Evolutionary conservation across 768 basidiomycete species (phyloP).

Genomic region (Tylopilus felleus): DNA sequence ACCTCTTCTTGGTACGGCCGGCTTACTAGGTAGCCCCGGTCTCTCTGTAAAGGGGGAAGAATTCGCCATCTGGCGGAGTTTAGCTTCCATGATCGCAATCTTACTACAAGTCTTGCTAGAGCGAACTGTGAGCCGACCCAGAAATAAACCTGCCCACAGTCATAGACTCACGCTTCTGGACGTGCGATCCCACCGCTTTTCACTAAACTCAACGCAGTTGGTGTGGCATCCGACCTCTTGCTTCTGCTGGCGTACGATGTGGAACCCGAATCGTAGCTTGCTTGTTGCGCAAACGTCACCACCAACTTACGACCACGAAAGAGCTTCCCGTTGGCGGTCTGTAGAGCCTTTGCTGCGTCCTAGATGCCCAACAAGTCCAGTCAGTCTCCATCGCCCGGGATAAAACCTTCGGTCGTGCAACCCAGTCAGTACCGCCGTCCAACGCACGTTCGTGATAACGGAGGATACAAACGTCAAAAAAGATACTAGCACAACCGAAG

Average conservation of each 20-base stretch:
- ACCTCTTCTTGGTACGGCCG: conserved; percentile 1
- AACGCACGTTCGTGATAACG: conserved; percentile 19
- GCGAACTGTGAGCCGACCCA: conserved; percentile 6
- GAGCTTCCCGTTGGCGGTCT: conserved; percentile 69
- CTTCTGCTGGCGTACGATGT: conserved; percentile 35
- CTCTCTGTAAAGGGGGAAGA: conserved; percentile 20
- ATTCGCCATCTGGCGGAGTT: conserved; percentile 74
- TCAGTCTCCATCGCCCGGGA: conserved; percentile 17
- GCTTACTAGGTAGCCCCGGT: conserved; percentile 24
- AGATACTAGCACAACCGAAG: conserved; percentile 16
- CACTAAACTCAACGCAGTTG: conserved; percentile 84
- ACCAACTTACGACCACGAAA: conserved; percentile 84
- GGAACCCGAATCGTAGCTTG: conserved; percentile 32
- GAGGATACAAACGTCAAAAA: conserved; percentile 27
- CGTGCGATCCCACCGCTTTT: conserved; percentile 62
- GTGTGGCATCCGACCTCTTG: conserved; percentile 56
- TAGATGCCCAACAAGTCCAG: conserved; percentile 35
- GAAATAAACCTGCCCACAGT: background rate
- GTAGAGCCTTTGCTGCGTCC: conserved; percentile 83
- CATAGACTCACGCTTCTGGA: conserved; percentile 43
- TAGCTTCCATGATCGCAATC: conserved; percentile 96
- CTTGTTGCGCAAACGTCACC: conserved; percentile 92
- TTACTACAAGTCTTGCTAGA: conserved; percentile 70
- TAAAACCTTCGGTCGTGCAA: conserved; percentile 22
- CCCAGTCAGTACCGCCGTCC: conserved; percentile 17